phyloP scores from a whole-genome alignment of 139 green algal genomes.

The Yamagishiella unicocca region DNA sequence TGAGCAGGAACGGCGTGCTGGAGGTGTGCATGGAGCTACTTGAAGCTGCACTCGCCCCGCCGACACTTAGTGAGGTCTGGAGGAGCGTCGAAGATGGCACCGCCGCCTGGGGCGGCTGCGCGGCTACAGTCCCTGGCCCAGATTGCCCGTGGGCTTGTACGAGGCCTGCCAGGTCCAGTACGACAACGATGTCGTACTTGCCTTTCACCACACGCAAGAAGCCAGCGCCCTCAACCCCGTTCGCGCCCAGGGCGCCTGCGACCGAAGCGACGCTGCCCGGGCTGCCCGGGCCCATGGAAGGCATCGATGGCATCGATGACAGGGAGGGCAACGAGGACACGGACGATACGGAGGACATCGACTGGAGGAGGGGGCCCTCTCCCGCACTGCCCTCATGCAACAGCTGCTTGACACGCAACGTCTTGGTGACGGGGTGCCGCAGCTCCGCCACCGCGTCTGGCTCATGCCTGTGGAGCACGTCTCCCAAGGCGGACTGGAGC shows the following conservation, averaged over 20 bases:
- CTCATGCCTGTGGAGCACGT: slow-evolving; percentile 40
- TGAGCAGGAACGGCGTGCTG: neutral
- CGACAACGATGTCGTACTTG: slow-evolving; percentile 31
- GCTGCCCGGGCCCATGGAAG: too few relatives aligned
- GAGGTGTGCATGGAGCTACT: neutral
- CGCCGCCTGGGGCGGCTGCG: neutral
- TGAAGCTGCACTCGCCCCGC: neutral
- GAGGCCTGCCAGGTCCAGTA: slow-evolving; percentile 6
- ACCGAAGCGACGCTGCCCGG: too few relatives aligned
- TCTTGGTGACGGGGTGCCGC: slow-evolving; percentile 22
- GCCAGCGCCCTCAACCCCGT: neutral
- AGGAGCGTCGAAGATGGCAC: neutral
- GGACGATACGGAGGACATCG: too few relatives aligned
- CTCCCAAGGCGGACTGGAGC: slow-evolving; percentile 30
- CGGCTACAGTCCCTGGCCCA: neutral
- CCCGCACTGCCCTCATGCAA: slow-evolving; percentile 37
- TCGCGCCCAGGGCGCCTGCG: too few relatives aligned
- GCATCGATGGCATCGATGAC: too few relatives aligned
- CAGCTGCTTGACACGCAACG: slow-evolving; percentile 31
- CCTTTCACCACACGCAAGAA: slow-evolving; percentile 25
- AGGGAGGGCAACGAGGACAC: too few relatives aligned
- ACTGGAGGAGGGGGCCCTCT: too few relatives aligned
- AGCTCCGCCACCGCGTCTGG: slow-evolving; percentile 30
- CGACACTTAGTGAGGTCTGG: neutral
- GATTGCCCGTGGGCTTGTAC: slow-evolving; percentile 2